Evolutionary conservation across 2,329 filamentous ascomycete genomes (phyloP).

Genomic region (Fusarium kyushuense): DNA sequence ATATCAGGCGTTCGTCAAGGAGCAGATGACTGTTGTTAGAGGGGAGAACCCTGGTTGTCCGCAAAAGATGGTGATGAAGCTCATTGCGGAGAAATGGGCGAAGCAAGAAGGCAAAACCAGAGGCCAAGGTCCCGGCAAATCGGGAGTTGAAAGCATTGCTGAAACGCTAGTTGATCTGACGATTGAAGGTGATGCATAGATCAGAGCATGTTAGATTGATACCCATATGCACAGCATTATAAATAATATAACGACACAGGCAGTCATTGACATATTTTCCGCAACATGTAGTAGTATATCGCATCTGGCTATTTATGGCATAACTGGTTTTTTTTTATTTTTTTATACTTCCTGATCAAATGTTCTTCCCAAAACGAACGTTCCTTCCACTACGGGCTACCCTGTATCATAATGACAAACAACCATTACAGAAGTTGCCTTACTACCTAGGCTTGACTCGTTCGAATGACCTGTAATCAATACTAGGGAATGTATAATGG

Average conservation of each 20-base stretch:
- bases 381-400: not conserved
- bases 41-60: conserved; percentile 66
- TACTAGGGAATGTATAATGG: no score
- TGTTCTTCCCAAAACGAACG: not conserved
- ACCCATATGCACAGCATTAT: conserved; percentile 5
- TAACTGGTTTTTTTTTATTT: not conserved
- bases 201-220: conserved; percentile 7
- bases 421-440: no score
- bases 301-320: not conserved
- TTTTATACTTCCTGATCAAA: not conserved
- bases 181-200: conserved; percentile 38
- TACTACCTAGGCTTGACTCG: no score
- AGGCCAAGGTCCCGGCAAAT: conserved; percentile 26
- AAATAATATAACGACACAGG: not conserved
- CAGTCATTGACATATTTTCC: not conserved
- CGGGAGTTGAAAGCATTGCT: conserved; percentile 38
- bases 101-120: conserved; percentile 54
- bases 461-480: no score
- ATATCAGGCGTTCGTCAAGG: conserved; percentile 70
- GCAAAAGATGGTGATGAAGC: conserved; percentile 77
- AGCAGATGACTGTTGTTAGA: conserved; percentile 73
- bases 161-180: conserved; percentile 47
- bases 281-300: not conserved
- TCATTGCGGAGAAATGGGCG: conserved; percentile 73
- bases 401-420: not conserved